Base-by-base conservation (phyloP, 2,329 filamentous ascomycete genomes). In the Curvularia sp. region DNA sequence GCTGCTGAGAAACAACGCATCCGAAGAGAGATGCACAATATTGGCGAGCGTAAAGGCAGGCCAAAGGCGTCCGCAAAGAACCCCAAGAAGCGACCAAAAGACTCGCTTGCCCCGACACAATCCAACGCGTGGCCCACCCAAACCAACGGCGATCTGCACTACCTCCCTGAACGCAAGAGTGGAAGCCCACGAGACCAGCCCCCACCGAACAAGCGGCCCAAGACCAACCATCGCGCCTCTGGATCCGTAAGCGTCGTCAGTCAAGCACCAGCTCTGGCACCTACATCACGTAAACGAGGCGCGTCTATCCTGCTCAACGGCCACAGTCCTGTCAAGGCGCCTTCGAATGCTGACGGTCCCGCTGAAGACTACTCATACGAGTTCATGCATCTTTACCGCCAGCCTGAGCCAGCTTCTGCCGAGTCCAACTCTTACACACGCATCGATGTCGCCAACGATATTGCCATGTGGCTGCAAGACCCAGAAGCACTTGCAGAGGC, bases 21-120 rank as follows among this genome's bases (percentile, higher is more conserved):
- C 57, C 86, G 87, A 59, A 84, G 89, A 61, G 83, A 86, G 68
- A 80, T 83, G 65, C 83, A 81, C 61, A 82, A 83, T 60, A 83
- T 86, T 60, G 78, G 78, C 15, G 80, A 83, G 62, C 72, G 68
- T 88, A 93, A 75, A 88, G 89, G 78, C 91, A 91, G 79, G 68
- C 86, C 57, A 91, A 93, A 93, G 61, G 86, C 89, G 8, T 85
- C 89, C 6, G 83, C 90, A 12, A 97, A 97, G 76, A 89, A 85
- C 74, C 90, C 93, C 73, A 97, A 93, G 82, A 97, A 96, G 82
- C 96, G 93, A 78, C 77, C 85, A 38, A 96, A 93, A 74, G 91
- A 93, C 50, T 71, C 75, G 28, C 72, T 76, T 28, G 87, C 88
- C 43, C 68, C 78, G 15, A 76, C 88, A 31, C 85, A 87, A 69